A percentile compares a stretch with the other conserved stretches of the same genome.
These are phyloP conservation scores for Trichosporon coremiiforme DNA, from an alignment of 1,284 basidiomycete species.

Conservation along the genomic window DNA sequence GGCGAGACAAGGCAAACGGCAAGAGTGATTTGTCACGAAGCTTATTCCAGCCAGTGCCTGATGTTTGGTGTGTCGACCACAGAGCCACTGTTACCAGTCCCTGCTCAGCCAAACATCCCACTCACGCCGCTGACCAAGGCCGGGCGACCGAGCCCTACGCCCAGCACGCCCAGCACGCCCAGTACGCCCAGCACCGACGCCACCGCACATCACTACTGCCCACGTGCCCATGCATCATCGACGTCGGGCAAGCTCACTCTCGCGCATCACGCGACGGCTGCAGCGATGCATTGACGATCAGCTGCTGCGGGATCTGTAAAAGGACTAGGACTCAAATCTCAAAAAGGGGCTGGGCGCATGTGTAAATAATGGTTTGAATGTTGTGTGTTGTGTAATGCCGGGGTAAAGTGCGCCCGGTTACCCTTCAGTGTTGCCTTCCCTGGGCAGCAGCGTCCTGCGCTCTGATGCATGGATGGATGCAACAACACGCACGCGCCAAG, in stretches of 20 bases:
- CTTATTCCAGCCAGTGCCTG: neutral
- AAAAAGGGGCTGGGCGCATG: neutral
- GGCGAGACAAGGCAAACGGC: too few relatives aligned
- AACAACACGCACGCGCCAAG: neutral
- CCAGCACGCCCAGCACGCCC: too few relatives aligned
- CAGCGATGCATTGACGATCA: neutral
- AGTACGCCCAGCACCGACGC: too few relatives aligned
- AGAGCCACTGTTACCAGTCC: neutral
- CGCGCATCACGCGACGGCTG: too few relatives aligned
- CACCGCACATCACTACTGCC: neutral
- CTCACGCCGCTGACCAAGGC: too few relatives aligned
- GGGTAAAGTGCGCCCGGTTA: slow-evolving; percentile 6
- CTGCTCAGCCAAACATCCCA: neutral
- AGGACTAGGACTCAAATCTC: too few relatives aligned
- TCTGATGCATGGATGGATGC: neutral
- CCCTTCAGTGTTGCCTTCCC: too few relatives aligned
- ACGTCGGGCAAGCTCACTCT: too few relatives aligned
- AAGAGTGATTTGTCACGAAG: slow-evolving; percentile 10
- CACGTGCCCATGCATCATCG: too few relatives aligned
- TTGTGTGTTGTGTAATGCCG: slow-evolving; percentile 5
- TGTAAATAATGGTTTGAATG: neutral
- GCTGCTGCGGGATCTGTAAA: neutral
- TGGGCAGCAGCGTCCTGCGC: too few relatives aligned
- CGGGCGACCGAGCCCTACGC: too few relatives aligned
- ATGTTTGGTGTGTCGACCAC: slow-evolving; percentile 1